phyloP scores from a whole-genome alignment of 441 rosid species.

The Populus hybrid region DNA sequence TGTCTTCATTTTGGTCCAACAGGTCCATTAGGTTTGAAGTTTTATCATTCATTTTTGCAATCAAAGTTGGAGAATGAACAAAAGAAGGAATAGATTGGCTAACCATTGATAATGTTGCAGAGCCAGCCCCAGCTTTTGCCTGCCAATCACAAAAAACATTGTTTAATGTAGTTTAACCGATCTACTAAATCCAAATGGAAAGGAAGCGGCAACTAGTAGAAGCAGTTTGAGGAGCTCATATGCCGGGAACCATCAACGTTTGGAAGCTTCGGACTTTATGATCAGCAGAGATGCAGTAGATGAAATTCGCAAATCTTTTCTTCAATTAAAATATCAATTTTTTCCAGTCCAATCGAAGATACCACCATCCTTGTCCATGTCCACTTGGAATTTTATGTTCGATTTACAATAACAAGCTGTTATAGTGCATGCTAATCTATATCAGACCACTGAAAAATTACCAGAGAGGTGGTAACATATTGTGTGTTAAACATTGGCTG shows the following conservation, averaged over 20 bases:
- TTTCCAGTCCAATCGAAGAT: not conserved
- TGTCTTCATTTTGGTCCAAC: conserved; percentile 7
- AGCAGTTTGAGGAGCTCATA: not conserved
- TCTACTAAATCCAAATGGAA: not conserved
- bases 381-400: not conserved
- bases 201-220: not conserved
- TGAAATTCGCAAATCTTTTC: not conserved
- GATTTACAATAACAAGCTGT: not conserved
- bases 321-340: not conserved
- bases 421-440: not conserved
- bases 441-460: not conserved
- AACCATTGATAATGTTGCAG: conserved; percentile 97
- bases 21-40: not conserved
- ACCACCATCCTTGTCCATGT: not conserved
- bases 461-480: not conserved
- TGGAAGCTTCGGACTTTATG: not conserved
- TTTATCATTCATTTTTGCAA: conserved; percentile 9
- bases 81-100: conserved; percentile 14
- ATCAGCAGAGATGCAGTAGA: not conserved
- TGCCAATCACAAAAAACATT: conserved; percentile 23
- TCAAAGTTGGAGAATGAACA: not conserved
- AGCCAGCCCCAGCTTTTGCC: conserved; percentile 94
- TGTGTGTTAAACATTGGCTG: not conserved
- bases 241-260: not conserved
- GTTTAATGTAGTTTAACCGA: not conserved